Base-by-base conservation (phyloP, 768 basidiomycete genomes). In the Heimioporus sp. region DNA sequence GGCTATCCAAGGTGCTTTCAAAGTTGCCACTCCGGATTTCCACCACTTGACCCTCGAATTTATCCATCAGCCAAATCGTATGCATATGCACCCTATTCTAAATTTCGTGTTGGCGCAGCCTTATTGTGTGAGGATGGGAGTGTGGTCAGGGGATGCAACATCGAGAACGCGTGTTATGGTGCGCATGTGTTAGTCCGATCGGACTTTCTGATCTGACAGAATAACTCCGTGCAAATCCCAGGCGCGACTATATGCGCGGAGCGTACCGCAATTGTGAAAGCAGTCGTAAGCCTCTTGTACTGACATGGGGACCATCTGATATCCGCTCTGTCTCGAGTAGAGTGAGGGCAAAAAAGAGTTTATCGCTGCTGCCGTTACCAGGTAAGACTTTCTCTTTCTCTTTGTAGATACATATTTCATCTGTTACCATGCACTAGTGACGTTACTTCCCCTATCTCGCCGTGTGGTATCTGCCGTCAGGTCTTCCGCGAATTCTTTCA, bases 91-190 rank as follows among this genome's bases (percentile, higher is more conserved):
- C 91, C 84, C 0, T 98, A 97, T 72, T 94, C 92, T 28, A 86
- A 92, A 30, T 97, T 99, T 65, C 83, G 87, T 9, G 96, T 98
- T 15, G 96, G 96, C 0, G 95, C 94, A 0, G 90, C 93, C 2
- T 70, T 98, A 11, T 70, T 98, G 16, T 73, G 85, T 2, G 64
- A 78, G 0, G 81, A 87, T 38, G 91, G 90, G 0, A 67, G 73
- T 10, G 80, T 96, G 19, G 81, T 96, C 53, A 86, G 81, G 54
- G 94, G 96, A 6, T 86, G 88, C 30, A 98, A 97, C 66, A 80
- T 98, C 54, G 97, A 99, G 73, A 98, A 97, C 61, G 93, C 92
- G 0, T 87, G 89, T 0, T 91, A 92, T 61, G 93, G 95, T 94
- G 52, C n/a, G 74, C 16, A 16, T 34, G 4, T 1, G 8, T 7